Conservation (phyloP, 148 eudicot genomes). For the Tetragonia tetragonoides region DNA sequence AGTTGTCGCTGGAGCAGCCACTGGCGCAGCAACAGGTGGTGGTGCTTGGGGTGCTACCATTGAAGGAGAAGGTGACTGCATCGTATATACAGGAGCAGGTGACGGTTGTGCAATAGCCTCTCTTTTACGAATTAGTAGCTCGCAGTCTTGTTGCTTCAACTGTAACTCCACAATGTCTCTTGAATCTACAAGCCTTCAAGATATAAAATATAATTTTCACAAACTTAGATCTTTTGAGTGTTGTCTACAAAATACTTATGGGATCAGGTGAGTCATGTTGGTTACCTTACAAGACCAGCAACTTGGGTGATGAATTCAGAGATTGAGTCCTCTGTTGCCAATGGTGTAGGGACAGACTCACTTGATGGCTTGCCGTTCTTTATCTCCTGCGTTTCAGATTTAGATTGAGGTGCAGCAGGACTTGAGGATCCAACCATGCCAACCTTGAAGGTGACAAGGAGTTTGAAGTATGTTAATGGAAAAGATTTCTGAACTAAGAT, state of each 20-base stretch:
- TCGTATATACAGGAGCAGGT: constrained; percentile 46
- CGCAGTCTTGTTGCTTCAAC: constrained; percentile 70
- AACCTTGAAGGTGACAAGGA: constrained; percentile 42
- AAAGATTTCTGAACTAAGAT: constrained; percentile 10
- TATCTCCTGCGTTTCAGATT: constrained; percentile 32
- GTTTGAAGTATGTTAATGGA: constrained; percentile 22
- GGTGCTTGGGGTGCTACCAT: constrained; percentile 24
- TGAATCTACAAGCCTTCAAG: constrained; percentile 73
- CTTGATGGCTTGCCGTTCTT: constrained; percentile 42
- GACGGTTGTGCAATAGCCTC: constrained; percentile 58
- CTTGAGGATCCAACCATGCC: constrained; percentile 50
- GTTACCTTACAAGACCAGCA: constrained; percentile 64
- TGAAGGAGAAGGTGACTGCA: constrained; percentile 46
- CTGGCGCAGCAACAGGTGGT: constrained; percentile 27
- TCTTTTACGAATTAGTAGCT: constrained; percentile 61
- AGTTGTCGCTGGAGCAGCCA: constrained; percentile 26
- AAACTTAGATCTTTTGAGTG: neutral
- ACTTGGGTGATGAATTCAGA: constrained; percentile 69
- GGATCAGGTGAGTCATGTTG: neutral
- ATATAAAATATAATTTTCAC: neutral
- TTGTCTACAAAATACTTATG: neutral
- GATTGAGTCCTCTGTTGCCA: constrained; percentile 65
- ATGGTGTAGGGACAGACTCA: constrained; percentile 30
- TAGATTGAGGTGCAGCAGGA: constrained; percentile 28
- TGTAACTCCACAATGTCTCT: constrained; percentile 73